Evolutionary conservation across 768 basidiomycete species (phyloP).

Genomic region (Mycena indigotica): DNA sequence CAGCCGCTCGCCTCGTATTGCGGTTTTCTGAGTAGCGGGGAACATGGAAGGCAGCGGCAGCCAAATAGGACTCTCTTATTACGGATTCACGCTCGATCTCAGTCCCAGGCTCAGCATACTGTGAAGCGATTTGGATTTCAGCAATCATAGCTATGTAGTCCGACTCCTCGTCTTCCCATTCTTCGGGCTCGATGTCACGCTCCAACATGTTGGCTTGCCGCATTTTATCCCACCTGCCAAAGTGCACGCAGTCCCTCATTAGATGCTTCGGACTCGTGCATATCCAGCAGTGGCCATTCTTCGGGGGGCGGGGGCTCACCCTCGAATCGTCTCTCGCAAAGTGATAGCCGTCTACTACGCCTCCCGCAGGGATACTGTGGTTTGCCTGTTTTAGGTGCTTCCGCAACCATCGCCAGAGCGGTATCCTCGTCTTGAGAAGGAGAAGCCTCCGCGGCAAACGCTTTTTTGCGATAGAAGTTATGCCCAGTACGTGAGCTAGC

Average conservation of each 20-base stretch:
- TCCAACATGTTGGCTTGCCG: background rate
- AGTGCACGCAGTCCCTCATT: slow-evolving; percentile 1
- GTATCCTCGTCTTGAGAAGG: no score
- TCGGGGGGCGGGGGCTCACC: background rate
- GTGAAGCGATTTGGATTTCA: background rate
- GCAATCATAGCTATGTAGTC: background rate
- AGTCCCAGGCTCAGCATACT: no score
- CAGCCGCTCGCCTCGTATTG: background rate
- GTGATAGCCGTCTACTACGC: background rate
- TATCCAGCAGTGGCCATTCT: background rate
- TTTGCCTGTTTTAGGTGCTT: background rate
- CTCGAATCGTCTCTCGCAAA: background rate
- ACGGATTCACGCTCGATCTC: no score
- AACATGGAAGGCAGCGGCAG: background rate
- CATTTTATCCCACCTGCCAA: background rate
- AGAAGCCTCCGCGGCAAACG: no score
- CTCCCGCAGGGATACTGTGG: background rate
- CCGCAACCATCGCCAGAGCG: no score
- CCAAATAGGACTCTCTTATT: no score
- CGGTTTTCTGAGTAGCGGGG: background rate
- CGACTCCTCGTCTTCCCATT: background rate
- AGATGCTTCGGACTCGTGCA: background rate
- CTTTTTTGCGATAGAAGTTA: no score
- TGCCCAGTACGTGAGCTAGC: background rate
- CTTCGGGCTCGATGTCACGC: background rate